Evolutionary conservation across 2,329 filamentous ascomycete genomes (phyloP).

Genomic region (Phaeomoniella chlamydospora): DNA sequence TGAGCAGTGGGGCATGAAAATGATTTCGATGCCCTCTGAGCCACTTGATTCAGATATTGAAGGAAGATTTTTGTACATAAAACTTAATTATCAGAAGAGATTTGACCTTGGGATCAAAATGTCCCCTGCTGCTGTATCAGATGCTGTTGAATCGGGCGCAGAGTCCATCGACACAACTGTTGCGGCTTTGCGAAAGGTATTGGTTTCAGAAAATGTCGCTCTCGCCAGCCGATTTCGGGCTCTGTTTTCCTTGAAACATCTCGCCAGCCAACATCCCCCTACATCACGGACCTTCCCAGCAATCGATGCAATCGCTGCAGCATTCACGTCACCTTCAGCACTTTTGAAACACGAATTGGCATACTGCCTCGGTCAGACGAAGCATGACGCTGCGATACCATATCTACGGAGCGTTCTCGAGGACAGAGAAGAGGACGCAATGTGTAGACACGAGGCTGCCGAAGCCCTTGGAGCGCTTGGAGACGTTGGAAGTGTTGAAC

Average conservation of each 20-base stretch:
- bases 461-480: constrained; percentile 86
- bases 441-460: constrained; percentile 93
- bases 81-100: no score
- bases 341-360: constrained; percentile 92
- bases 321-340: constrained; percentile 69
- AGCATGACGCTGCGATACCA: constrained; percentile 58
- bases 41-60: no score
- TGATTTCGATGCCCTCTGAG: no score
- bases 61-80: no score
- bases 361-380: constrained; percentile 89
- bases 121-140: constrained; percentile 15
- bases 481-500: constrained; percentile 54
- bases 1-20: no score
- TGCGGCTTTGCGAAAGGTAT: constrained; percentile 46
- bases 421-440: constrained; percentile 71
- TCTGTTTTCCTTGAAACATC: constrained; percentile 92
- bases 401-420: constrained; percentile 61
- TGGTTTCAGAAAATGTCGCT: constrained; percentile 66
- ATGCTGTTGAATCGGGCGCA: constrained; percentile 8
- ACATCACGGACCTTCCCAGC: constrained; percentile 46
- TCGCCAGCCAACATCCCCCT: constrained; percentile 54
- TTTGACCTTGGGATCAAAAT: constrained; percentile 14
- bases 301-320: constrained; percentile 73
- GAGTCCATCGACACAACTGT: constrained; percentile 21
- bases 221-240: constrained; percentile 87